Evolutionary conservation across 2,329 filamentous ascomycete genomes (phyloP).

Genomic region (Podosphaera leucotricha): DNA sequence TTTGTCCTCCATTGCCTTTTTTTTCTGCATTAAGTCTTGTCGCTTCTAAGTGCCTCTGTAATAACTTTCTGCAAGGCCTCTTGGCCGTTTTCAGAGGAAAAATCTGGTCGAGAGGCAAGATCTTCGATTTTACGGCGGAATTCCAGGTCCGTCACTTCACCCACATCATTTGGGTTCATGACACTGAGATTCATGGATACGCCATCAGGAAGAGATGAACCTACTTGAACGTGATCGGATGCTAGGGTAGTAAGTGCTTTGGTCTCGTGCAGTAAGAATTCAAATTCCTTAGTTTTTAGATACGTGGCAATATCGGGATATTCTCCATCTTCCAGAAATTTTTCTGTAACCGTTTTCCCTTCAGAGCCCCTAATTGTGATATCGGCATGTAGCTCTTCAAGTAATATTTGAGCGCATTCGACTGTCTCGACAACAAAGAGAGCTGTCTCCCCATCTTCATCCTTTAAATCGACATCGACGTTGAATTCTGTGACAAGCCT

Average conservation of each 20-base stretch:
- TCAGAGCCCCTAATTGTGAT: slow-evolving; percentile 41
- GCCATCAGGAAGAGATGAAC: slow-evolving; percentile 48
- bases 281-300: slow-evolving; percentile 22
- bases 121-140: slow-evolving; percentile 75
- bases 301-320: slow-evolving; percentile 55
- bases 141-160: slow-evolving; percentile 53
- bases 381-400: slow-evolving; percentile 63
- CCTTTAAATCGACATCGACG: slow-evolving; percentile 57
- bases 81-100: slow-evolving; percentile 61
- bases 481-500: slow-evolving; percentile 51
- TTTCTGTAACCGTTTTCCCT: slow-evolving; percentile 58
- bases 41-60: slow-evolving; percentile 49
- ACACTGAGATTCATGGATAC: slow-evolving; percentile 57
- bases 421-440: slow-evolving; percentile 75
- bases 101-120: slow-evolving; percentile 61
- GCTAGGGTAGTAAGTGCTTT: slow-evolving; percentile 10
- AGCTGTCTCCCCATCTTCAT: slow-evolving; percentile 87
- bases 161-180: slow-evolving; percentile 37
- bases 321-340: slow-evolving; percentile 56
- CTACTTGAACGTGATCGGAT: background rate
- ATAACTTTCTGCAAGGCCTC: slow-evolving; percentile 55
- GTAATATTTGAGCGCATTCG: slow-evolving; percentile 51
- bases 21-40: slow-evolving; percentile 41
- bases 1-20: slow-evolving; percentile 35
- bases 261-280: slow-evolving; percentile 13